These are phyloP conservation scores for Cordyceps farinosa DNA, from an alignment of 2,329 filamentous ascomycete species.

Conservation along the genomic window DNA sequence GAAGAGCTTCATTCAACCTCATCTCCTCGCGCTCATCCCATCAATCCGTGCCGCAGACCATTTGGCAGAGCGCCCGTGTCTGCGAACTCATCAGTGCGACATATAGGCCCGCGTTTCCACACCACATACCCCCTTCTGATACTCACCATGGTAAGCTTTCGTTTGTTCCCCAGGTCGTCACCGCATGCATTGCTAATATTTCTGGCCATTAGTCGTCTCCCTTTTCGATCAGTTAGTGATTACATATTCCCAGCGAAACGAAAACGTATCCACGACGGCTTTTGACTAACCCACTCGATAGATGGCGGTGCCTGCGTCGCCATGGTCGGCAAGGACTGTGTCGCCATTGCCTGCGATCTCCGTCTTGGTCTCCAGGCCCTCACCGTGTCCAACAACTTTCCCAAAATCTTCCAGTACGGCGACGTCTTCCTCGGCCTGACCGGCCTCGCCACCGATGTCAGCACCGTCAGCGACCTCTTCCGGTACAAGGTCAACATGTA, in stretches of 20 bases:
- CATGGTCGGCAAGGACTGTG: constrained; percentile 99
- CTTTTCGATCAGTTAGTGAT: constrained; percentile 84
- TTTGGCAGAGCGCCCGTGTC: neutral
- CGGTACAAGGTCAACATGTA: constrained; percentile 99
- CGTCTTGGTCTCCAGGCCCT: constrained; percentile 94
- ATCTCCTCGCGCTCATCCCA: neutral
- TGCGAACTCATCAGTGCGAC: neutral
- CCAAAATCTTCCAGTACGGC: constrained; percentile 98
- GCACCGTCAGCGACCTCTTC: constrained; percentile 93
- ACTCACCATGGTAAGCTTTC: constrained; percentile 26
- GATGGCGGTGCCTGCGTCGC: constrained; percentile 92
- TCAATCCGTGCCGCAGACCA: constrained; percentile 2
- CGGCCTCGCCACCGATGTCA: constrained; percentile 92
- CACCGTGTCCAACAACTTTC: constrained; percentile 99
- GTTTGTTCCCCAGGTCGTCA: constrained; percentile 3
- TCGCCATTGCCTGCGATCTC: constrained; percentile 98
- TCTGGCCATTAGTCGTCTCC: constrained; percentile 65
- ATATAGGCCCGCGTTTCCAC: constrained; percentile 18
- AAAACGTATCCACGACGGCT: constrained; percentile 1
- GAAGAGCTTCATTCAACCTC: constrained; percentile 10
- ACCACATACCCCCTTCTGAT: constrained; percentile 26
- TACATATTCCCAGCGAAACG: neutral
- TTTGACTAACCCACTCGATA: constrained; percentile 30
- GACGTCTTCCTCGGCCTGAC: constrained; percentile 94
- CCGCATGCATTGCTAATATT: constrained; percentile 29